Percentiles rank a stretch among this genome's conserved stretches.
phyloP scores from a whole-genome alignment of 164 flowering plant genomes.

The Annona squamosa region DNA sequence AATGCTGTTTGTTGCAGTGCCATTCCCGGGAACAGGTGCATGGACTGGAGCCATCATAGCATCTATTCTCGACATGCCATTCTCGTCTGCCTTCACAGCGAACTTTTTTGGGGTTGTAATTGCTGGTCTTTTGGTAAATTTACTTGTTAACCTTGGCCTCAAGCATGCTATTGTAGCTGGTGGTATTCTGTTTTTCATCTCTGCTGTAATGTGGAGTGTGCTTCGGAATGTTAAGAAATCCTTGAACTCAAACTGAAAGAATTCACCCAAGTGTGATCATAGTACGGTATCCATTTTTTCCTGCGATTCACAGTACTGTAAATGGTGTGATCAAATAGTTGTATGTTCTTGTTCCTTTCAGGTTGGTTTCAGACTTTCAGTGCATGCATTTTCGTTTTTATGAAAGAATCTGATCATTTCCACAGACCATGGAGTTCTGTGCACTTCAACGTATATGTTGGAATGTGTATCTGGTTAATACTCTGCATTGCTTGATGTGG shows the following conservation, averaged over 20 bases:
- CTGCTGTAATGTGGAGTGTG: constrained; percentile 86
- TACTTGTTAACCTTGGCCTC: constrained; percentile 93
- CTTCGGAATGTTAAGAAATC: constrained; percentile 55
- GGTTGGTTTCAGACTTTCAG: neutral
- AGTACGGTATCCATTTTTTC: neutral
- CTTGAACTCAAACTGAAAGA: constrained; percentile 27
- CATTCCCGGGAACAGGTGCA: constrained; percentile 98
- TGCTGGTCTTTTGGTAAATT: constrained; percentile 84
- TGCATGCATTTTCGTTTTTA: neutral
- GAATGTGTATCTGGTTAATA: no score
- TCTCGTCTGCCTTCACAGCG: constrained; percentile 76
- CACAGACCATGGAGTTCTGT: no score
- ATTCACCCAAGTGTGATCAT: neutral
- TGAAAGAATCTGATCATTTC: neutral
- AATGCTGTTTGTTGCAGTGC: constrained; percentile 96
- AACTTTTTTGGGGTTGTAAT: constrained; percentile 70
- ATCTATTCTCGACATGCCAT: constrained; percentile 85
- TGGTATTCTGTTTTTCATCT: constrained; percentile 55
- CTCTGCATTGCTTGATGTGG: neutral
- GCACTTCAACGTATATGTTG: no score
- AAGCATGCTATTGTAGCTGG: constrained; percentile 74
- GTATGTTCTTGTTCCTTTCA: neutral
- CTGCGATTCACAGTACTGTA: neutral
- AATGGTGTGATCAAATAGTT: neutral
- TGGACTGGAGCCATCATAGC: constrained; percentile 96